Evolutionary conservation across 257 asterid genomes (phyloP), one percentile per base, ranked within the genome.

Genomic region (Pogostemon cablin): DNA sequence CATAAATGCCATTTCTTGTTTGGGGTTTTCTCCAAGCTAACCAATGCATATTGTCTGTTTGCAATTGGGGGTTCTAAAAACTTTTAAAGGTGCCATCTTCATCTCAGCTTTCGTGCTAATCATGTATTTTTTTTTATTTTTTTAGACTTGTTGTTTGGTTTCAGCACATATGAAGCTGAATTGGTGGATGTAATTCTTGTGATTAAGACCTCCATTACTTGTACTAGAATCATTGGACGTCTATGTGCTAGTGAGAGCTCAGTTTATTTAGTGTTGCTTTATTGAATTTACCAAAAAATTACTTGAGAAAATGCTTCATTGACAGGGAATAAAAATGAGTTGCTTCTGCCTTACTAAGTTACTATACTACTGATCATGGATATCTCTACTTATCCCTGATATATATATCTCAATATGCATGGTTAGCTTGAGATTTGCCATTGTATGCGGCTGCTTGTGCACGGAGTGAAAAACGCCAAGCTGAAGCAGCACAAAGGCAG

Each of bases 21-120:
- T 84, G 98, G 98, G 62, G 98, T 93, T 17, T 93, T 90, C 41
- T 83, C 98, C 5, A 93, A 93, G 90, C 88, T 93, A 61, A 93
- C 98, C 52, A 93, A 90, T 82, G 98, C 96, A n/a, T n/a, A n/a
- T n/a, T n/a, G n/a, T n/a, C n/a, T n/a, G n/a, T n/a, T n/a, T n/a
- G n/a, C n/a, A n/a, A n/a, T n/a, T n/a, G n/a, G n/a, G n/a, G n/a
- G n/a, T n/a, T n/a, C n/a, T n/a, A n/a, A n/a, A n/a, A n/a, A n/a
- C n/a, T n/a, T n/a, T n/a, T n/a, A n/a, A n/a, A n/a, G n/a, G n/a
- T n/a, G n/a, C n/a, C n/a, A n/a, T n/a, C n/a, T n/a, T n/a, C n/a
- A n/a, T n/a, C n/a, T n/a, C n/a, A n/a, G n/a, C n/a, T n/a, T n/a
- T n/a, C n/a, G n/a, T n/a, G n/a, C n/a, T n/a, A n/a, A n/a, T n/a